These are phyloP conservation scores for Ascochyta viciae-villosae DNA, from an alignment of 2,329 filamentous ascomycete species.

Conservation along the genomic window DNA sequence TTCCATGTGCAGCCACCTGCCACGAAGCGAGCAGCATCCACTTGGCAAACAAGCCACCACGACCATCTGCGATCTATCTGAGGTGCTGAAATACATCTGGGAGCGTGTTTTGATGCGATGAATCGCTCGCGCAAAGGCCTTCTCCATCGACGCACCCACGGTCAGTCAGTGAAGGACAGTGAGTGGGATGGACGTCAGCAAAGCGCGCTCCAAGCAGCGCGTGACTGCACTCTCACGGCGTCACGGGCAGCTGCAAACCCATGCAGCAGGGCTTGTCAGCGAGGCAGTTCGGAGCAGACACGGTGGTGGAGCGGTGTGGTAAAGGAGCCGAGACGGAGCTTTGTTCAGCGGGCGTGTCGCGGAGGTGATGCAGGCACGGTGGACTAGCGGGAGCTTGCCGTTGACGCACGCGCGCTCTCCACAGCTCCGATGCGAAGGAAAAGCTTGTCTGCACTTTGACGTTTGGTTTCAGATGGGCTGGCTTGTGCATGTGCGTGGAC, in stretches of 20 bases:
- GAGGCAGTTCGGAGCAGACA: too few species aligned
- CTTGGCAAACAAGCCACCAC: too few species aligned
- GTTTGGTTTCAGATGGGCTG: slow-evolving; percentile 1
- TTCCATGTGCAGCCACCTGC: too few species aligned
- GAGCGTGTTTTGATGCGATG: neutral
- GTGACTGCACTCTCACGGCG: too few species aligned
- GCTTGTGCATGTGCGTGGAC: neutral
- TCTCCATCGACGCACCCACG: neutral
- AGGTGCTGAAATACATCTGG: neutral
- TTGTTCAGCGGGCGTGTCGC: slow-evolving; percentile 16
- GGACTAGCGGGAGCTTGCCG: slow-evolving; percentile 31
- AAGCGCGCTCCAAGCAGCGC: neutral
- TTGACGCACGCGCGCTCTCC: slow-evolving; percentile 12
- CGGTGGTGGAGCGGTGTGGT: neutral
- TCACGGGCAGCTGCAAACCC: too few species aligned
- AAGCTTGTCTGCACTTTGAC: slow-evolving; percentile 22
- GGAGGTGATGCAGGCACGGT: slow-evolving; percentile 19
- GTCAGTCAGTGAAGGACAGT: neutral
- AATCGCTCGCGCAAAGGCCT: slow-evolving; percentile 3
- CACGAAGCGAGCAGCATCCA: too few species aligned
- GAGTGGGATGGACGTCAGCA: too few species aligned
- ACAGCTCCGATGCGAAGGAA: slow-evolving; percentile 16
- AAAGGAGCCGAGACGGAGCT: slow-evolving; percentile 4
- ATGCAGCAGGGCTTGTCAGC: too few species aligned
- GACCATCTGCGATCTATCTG: neutral